Evolutionary conservation across 257 asterid genomes (phyloP), one percentile per base, ranked within the genome.

Genomic region (Eustoma russellianum): DNA sequence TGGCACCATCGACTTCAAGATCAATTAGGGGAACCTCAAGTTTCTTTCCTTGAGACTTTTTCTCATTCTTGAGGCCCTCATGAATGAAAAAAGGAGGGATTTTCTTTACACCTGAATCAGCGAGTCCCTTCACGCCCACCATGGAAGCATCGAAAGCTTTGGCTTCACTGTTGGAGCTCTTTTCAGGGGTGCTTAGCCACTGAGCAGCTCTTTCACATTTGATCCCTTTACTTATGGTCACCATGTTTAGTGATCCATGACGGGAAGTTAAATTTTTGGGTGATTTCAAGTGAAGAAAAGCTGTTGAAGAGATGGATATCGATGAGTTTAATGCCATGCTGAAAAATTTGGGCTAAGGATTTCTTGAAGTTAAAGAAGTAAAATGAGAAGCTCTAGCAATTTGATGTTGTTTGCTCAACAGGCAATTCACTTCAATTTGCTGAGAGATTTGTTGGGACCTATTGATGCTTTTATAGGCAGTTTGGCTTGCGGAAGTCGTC

Each of bases 41-140:
- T 11, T 54, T 54, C 16, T 33, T 54, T 2, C 33, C 34, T 6
- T 54, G 17, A 6, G 47, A 35, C 24, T 17, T 54, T 2, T 54
- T 18, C 35, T 55, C 49, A 10, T 55, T 17, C 16, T 55, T 55
- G 48, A 55, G 7, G 18, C 17, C n/a, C 2, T 55, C 59, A 2
- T 55, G 59, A 12, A 61, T 13, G 38, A 61, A 61, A 3, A 61
- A 51, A 5, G 52, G 17, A 9, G 66, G 66, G 57, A 61, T 41
- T 15, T 48, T 61, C 16, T 38, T n/a, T 0, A 44, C 52, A 17
- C 66, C 66, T 0, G 60, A 59, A 35, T 61, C 66, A 2, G 44
- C 66, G 3, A 61, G 48, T 6, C 60, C 66, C 24, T 61, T 52
- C 34, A 61, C 66, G 0, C 66, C 66, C 5, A 55, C 59, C 50